Percentiles rank a stretch among this genome's conserved stretches.
phyloP scores from a whole-genome alignment of 192 early-diverging fungal genomes.

The Funneliformis mosseae region DNA sequence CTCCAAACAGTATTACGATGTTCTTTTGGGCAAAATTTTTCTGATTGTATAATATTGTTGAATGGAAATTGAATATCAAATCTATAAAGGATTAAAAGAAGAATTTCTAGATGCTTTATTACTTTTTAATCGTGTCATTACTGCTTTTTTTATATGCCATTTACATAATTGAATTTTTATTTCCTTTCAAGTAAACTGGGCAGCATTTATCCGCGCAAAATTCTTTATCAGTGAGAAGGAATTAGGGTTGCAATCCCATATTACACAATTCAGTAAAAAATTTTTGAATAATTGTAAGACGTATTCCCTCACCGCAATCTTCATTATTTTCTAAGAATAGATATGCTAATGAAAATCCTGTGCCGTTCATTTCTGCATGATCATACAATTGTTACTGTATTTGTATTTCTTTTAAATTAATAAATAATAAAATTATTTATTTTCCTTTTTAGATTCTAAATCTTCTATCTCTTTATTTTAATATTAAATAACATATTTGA shows the following conservation, averaged over 20 bases:
- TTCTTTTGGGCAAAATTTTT: conserved; percentile 19
- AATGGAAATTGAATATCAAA: background rate
- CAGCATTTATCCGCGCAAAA: conserved; percentile 11
- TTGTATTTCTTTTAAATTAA: background rate
- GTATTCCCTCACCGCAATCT: background rate
- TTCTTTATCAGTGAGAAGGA: conserved; percentile 1
- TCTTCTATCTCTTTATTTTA: no score
- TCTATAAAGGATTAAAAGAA: background rate
- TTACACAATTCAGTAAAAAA: background rate
- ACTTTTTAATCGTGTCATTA: background rate
- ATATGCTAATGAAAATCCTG: no score
- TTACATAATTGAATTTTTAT: background rate
- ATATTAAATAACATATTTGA: no score
- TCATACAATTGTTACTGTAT: no score
- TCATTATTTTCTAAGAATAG: no score
- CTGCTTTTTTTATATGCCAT: background rate
- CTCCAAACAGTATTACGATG: background rate
- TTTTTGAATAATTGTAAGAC: background rate
- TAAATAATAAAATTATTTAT: background rate
- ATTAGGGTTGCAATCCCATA: background rate
- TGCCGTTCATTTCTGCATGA: no score
- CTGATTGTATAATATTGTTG: background rate
- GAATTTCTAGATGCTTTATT: background rate
- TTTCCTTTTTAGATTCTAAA: no score
- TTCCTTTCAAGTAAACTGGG: background rate